These are phyloP conservation scores for Chaetomiaceae sp. DNA, from an alignment of 2,329 filamentous ascomycete genomes.

Conservation along the genomic window DNA sequence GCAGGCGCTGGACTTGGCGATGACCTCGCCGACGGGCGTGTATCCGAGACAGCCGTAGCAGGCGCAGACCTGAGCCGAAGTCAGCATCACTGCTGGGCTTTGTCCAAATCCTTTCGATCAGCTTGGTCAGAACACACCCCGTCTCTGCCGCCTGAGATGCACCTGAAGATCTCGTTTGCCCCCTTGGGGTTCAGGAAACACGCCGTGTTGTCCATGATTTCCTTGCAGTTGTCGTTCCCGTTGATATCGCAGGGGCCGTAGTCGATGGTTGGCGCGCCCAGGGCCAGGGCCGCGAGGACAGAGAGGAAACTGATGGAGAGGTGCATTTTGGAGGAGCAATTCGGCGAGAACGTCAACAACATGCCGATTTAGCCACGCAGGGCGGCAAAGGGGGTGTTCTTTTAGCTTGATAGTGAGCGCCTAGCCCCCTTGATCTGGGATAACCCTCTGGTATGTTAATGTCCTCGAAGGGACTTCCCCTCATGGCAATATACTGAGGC, in stretches of 20 bases:
- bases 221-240: slow-evolving; percentile 17
- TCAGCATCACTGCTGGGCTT: background rate
- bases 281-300: background rate
- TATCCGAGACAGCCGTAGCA: slow-evolving; percentile 21
- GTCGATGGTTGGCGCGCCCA: slow-evolving; percentile 8
- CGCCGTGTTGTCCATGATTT: slow-evolving; percentile 24
- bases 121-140: slow-evolving; percentile 6
- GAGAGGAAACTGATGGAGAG: background rate
- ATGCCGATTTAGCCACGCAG: too few species aligned
- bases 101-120: background rate
- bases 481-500: background rate
- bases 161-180: slow-evolving; percentile 17
- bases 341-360: too few species aligned
- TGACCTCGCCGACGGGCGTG: slow-evolving; percentile 10
- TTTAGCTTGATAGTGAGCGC: too few species aligned
- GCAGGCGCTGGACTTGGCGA: slow-evolving; percentile 18
- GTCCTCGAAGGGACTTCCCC: background rate
- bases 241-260: slow-evolving; percentile 22
- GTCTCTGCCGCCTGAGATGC: slow-evolving; percentile 15
- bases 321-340: background rate
- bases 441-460: background rate
- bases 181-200: slow-evolving; percentile 19
- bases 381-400: too few species aligned
- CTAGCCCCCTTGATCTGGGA: background rate
- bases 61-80: slow-evolving; percentile 12